Conservation (phyloP, 345 rosid genomes). For the Citrus trifoliata region DNA sequence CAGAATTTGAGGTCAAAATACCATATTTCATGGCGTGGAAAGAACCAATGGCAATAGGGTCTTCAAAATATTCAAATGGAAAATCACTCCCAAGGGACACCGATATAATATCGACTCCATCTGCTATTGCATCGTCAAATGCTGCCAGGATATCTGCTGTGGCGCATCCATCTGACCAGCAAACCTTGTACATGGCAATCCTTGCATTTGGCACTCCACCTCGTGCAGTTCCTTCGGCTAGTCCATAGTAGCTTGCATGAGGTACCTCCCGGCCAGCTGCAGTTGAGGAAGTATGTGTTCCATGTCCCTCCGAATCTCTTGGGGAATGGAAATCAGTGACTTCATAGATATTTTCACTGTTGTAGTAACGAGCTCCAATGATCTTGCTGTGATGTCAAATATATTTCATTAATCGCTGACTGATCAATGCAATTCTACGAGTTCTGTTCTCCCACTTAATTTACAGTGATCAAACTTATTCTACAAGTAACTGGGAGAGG, state of each 20-base stretch:
- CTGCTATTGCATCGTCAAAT: conserved; percentile 33
- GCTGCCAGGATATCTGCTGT: conserved; percentile 30
- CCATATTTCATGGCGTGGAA: conserved; percentile 28
- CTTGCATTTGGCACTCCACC: conserved; percentile 22
- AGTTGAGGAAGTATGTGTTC: conserved; percentile 31
- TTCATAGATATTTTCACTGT: background rate
- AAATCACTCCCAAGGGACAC: conserved; percentile 16
- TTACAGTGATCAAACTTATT: background rate
- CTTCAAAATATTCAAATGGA: conserved; percentile 11
- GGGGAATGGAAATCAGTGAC: conserved; percentile 10
- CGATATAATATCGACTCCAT: conserved; percentile 33
- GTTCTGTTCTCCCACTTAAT: background rate
- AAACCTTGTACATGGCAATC: conserved; percentile 30
- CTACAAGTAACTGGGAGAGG: background rate
- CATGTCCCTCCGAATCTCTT: conserved; percentile 29
- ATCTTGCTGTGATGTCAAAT: conserved; percentile 12
- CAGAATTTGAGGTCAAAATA: conserved; percentile 27
- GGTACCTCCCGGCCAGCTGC: conserved; percentile 22
- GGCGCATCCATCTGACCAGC: conserved; percentile 27
- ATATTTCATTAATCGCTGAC: background rate
- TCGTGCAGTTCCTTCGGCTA: conserved; percentile 16
- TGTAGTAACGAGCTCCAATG: conserved; percentile 17
- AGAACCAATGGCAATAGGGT: conserved; percentile 25
- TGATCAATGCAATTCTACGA: background rate
- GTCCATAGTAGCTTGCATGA: conserved; percentile 20